Conservation (phyloP, 164 flowering plant genomes). For the Vitis rupestris region DNA sequence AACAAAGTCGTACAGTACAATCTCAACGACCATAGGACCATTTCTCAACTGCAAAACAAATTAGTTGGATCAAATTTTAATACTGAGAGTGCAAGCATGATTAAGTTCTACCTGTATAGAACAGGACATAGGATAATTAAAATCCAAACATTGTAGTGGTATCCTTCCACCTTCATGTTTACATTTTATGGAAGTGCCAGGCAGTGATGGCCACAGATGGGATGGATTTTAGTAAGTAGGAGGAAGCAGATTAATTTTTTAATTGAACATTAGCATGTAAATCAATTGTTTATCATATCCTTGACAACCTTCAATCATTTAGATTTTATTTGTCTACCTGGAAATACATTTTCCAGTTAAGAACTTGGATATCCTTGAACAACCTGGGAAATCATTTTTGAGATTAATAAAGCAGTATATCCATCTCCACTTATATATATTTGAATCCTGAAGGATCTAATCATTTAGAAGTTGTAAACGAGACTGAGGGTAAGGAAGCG, state of each 20-base stretch:
- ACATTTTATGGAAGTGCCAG: not conserved
- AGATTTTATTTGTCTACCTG: not conserved
- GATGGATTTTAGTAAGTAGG: not conserved
- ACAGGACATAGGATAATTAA: too few species aligned
- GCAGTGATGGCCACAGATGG: not conserved
- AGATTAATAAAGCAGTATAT: not conserved
- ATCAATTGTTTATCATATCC: too few species aligned
- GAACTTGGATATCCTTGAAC: not conserved
- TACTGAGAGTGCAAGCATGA: not conserved
- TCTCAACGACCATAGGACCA: slow-evolving; percentile 17
- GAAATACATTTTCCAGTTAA: not conserved
- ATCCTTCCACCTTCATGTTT: not conserved
- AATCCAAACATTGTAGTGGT: too few species aligned
- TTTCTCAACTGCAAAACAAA: slow-evolving; percentile 23
- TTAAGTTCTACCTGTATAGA: not conserved
- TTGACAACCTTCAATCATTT: not conserved
- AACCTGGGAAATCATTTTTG: not conserved
- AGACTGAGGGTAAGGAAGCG: too few species aligned
- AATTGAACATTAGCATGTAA: not conserved
- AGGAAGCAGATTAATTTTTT: not conserved
- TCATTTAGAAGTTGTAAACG: too few species aligned
- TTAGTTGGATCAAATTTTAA: too few species aligned
- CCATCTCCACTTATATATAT: too few species aligned
- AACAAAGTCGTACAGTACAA: slow-evolving; percentile 20
- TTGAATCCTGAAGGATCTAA: too few species aligned